Evolutionary conservation across 192 early-diverging fungal species (phyloP), one percentile per base, ranked within the genome.

Genomic region (Martensiomyces pterosporus): DNA sequence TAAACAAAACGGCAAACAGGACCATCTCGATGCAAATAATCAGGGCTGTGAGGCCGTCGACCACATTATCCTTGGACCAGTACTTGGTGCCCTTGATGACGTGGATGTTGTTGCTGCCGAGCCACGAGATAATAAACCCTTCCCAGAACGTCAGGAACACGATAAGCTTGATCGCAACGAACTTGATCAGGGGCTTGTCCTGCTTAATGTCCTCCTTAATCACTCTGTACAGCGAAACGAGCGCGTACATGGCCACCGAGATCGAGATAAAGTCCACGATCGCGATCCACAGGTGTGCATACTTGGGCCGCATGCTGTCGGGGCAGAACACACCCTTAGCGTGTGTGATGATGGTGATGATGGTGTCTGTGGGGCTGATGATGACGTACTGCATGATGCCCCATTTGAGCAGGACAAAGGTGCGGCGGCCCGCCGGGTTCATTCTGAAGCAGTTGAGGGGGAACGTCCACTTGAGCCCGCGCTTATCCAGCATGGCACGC

Each of bases 301-400:
- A 87, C 49, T 57, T 58, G 29, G 79, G 77, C 12, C 55, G 57
- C 72, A 80, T 82, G 46, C 71, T 78, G 43, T 79, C 76, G 7
- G 79, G 54, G 41, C 87, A 89, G 52, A 67, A 87, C 14, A 82
- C 48, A n/a, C 67, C 81, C n/a, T 66, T 55, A 25, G 69, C 71
- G 37, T 87, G 72, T 15, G 80, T 54, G 23, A 86, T 65, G 13
- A 89, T 76, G 3, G 83, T 75, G 12, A 79, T 60, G 15, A 87
- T 40, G 21, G 85, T 85, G 44, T 74, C 52, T 3, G 77, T 24
- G 12, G 81, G 81, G 37, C 81, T 73, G 54, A 89, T 54, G 9
- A 86, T 57, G 7, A 82, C 80, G 38, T 89, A 89, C 61, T 89
- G 87, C 17, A 89, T 44, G 24, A 89, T 82, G 4, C 78, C 78